Evolutionary conservation across 1,139 yeast species (phyloP), one percentile per base, ranked within the genome.

Genomic region (Pichia sp.): DNA sequence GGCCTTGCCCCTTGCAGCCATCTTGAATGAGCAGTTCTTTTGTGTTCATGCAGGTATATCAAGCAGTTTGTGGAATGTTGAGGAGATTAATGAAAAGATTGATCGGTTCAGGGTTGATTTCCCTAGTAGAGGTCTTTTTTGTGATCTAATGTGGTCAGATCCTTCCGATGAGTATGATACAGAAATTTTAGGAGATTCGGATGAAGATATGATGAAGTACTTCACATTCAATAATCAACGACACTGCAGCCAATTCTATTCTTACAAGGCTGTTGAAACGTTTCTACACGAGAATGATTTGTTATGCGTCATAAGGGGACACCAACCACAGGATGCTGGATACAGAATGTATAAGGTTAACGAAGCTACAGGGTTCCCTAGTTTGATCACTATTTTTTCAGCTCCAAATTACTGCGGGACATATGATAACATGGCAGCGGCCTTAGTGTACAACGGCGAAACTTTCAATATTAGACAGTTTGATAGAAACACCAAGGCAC

Each of bases 361-460:
- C 68, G 78, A 46, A 84, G 87, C 22, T 66, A 81, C 57, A 67
- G 94, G 94, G 5, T 91, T 91, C 60, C 98, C 98, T 3, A 77
- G 93, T 16, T 70, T 91, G 34, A 75, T 87, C 40, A 91, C 98
- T 0, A 91, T 91, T 17, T 91, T 91, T 59, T 81, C 94, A 53
- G 98, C 98, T 0, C 98, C 98, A 27, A 88, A 91, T 60, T 91
- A 91, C 59, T 88, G 97, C 62, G 97, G 91, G 51, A 67, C 84
- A 10, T 86, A 86, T 36, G 91, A 94, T 19, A 91, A 91, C 60
- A 64, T 74, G 53, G 98, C 96, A 32, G 97, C 95, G 13, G 82
- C 91, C 12, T 69, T 91, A 52, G 84, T 79, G 50, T 91, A 88
- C 59, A 96, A 87, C 51, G 77, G 86, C 51, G 84, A 87, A 50